phyloP scores from a whole-genome alignment of 2,329 filamentous ascomycete genomes.

The Fusarium sp. region DNA sequence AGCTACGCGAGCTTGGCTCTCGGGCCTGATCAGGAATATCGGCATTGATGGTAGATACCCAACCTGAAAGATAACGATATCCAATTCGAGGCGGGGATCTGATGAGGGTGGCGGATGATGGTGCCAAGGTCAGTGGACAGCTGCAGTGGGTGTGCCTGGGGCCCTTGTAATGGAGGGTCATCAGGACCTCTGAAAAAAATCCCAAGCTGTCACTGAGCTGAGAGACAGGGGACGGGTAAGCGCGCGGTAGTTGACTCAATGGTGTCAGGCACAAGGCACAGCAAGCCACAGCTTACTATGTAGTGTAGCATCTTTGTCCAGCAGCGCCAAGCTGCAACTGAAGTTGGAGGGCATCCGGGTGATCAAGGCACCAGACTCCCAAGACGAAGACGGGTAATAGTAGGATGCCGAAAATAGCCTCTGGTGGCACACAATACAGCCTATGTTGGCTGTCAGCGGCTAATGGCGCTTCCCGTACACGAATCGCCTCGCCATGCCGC shows the following conservation, averaged over 20 bases:
- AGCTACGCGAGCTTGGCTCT: not conserved
- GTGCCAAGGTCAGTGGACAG: slow-evolving; percentile 23
- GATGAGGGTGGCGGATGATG: slow-evolving; percentile 32
- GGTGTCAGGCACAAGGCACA: not conserved
- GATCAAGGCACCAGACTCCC: not conserved
- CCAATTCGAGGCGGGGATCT: slow-evolving; percentile 17
- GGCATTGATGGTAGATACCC: not conserved
- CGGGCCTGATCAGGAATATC: not conserved
- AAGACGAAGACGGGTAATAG: not conserved
- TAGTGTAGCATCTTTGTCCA: not conserved
- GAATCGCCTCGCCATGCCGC: not conserved
- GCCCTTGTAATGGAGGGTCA: not conserved
- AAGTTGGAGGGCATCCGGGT: not conserved
- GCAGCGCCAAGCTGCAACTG: not conserved
- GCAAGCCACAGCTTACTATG: not conserved
- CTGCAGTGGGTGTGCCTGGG: not conserved
- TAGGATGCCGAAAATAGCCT: not conserved
- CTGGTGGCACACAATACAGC: not conserved
- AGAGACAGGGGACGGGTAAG: slow-evolving; percentile 14
- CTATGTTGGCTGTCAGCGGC: slow-evolving; percentile 22
- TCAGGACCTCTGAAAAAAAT: not conserved
- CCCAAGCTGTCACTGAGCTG: not conserved
- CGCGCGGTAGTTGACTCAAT: slow-evolving; percentile 33
- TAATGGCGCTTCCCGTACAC: slow-evolving; percentile 20
- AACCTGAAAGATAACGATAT: slow-evolving; percentile 3